Evolutionary conservation across 2,329 filamentous ascomycete genomes (phyloP), one percentile per base, ranked within the genome.

Genomic region (Stagonosporopsis chrysanthemi): DNA sequence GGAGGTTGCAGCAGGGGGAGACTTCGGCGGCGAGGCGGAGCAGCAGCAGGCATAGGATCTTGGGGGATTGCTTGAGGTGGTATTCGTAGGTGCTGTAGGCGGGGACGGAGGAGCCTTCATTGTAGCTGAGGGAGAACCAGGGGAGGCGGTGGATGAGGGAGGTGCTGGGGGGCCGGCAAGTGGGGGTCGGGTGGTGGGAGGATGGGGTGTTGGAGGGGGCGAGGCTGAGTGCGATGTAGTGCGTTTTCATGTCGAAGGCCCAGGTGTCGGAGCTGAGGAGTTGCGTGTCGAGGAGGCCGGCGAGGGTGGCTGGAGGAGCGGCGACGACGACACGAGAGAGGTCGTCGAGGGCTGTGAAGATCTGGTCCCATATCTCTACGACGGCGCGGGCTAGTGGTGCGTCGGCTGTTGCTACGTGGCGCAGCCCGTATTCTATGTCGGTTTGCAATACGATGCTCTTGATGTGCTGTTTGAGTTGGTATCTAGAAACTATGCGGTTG

Each of bases 91-190:
- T 87, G 43, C 83, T 83, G 75, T 91, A 93, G 6, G 86, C 88
- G 55, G 83, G 82, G n/a, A 89, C 82, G 4, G 86, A 91, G 0
- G 89, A 91, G 8, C 89, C 89, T 76, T 94, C 90, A 70, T 93
- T 93, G 62, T 92, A 84, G 2, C 84, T 78, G 0, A 92, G 67
- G 17, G 84, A 82, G 0, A 80, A 82, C 90, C 90, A 93, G 2
- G 83, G 83, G 1, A 84, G 82, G n/a, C 84, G 77, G 24, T 81
- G 81, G 41, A 91, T 82, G 0, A 91, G 75, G 23, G 68, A 49
- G 0, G 58, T 55, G 17, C 66, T 49, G 60, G 66, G 66, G 6
- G 65, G 61, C 5, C 68, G 64, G 35, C 64, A 64, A 8, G 31
- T 15, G 14, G 31, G 31, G 3, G 12, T 33, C 1, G 84, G 83